Percentiles rank a stretch among this genome's conserved stretches.
Conservation (phyloP, 495 filamentous ascomycete genomes). For the Penicillium canariense region DNA sequence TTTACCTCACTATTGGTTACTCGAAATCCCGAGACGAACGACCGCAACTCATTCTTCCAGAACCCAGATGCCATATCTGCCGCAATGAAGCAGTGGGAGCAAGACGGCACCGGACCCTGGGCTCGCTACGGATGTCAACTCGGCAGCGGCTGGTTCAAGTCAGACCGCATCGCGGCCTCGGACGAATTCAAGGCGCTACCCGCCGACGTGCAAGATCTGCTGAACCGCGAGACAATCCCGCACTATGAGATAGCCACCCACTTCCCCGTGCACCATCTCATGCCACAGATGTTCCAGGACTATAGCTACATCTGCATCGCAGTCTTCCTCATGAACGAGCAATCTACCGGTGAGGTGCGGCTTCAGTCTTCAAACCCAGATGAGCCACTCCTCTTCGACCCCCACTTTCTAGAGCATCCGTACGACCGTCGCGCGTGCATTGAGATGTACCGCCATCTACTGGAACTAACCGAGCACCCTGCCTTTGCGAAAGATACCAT, state of each 20-base stretch:
- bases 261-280: constrained; percentile 28
- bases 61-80: constrained; percentile 33
- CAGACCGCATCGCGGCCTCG: constrained; percentile 32
- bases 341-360: constrained; percentile 48
- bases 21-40: constrained; percentile 29
- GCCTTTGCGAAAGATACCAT: constrained; percentile 48
- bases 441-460: constrained; percentile 48
- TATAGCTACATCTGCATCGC: constrained; percentile 31
- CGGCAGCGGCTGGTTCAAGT: constrained; percentile 55
- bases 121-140: constrained; percentile 37
- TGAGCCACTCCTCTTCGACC: constrained; percentile 56
- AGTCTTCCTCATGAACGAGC: constrained; percentile 38
- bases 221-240: constrained; percentile 45
- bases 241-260: constrained; percentile 44
- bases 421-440: constrained; percentile 57
- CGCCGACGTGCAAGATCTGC: constrained; percentile 31
- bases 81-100: constrained; percentile 48
- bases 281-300: constrained; percentile 26
- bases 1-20: constrained; percentile 24
- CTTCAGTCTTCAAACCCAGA: constrained; percentile 55
- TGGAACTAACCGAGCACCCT: constrained; percentile 43
- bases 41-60: constrained; percentile 33
- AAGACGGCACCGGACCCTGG: constrained; percentile 48
- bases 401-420: constrained; percentile 52
- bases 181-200: constrained; percentile 48